phyloP scores from a whole-genome alignment of 164 flowering plant genomes.

The Brasenia schreberi region DNA sequence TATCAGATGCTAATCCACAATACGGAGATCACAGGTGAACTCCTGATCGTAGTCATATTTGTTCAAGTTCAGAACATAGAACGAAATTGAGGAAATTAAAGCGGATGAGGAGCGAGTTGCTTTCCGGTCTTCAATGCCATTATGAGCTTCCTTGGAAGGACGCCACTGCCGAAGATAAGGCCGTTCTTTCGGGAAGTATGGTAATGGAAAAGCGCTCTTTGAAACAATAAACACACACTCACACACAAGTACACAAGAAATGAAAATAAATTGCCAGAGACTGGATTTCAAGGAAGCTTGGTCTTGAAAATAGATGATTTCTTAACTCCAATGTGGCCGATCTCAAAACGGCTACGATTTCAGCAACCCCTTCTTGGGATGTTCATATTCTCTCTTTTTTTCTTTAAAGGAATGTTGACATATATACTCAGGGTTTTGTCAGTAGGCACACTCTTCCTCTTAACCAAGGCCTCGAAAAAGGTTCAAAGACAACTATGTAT shows the following conservation, averaged over 20 bases:
- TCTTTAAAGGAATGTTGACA: too few species aligned
- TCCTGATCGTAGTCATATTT: background rate
- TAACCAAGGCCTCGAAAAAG: conserved; percentile 28
- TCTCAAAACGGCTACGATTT: conserved; percentile 44
- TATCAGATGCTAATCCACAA: background rate
- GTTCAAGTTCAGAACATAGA: background rate
- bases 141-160: conserved; percentile 53
- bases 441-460: background rate
- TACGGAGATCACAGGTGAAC: background rate
- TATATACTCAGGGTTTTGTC: conserved; percentile 7
- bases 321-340: conserved; percentile 35
- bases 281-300: conserved; percentile 22
- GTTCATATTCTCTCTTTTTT: conserved; percentile 12
- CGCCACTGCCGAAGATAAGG: conserved; percentile 61
- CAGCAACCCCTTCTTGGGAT: conserved; percentile 36
- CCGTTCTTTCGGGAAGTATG: conserved; percentile 66
- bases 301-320: conserved; percentile 14
- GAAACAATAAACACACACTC: background rate
- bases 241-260: conserved; percentile 20
- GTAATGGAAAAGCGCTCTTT: conserved; percentile 13
- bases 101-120: background rate
- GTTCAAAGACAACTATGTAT: too few species aligned
- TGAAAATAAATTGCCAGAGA: conserved; percentile 22
- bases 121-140: conserved; percentile 30
- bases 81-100: background rate